Evolutionary conservation across 2,329 filamentous ascomycete genomes (phyloP).

Genomic region (Fonsecaea multimorphosa): DNA sequence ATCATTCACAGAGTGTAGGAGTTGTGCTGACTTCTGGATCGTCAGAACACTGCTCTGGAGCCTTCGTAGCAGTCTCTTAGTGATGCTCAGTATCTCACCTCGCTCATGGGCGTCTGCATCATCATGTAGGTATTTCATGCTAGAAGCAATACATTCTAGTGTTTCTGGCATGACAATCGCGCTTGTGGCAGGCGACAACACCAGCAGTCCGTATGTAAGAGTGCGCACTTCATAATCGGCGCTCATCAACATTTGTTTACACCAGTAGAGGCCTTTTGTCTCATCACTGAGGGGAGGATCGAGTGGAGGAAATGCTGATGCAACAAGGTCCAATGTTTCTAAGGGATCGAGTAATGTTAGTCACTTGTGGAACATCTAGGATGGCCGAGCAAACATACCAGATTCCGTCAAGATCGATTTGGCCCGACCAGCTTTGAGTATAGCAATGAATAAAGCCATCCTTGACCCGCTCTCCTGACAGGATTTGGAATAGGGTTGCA

Average conservation of each 20-base stretch:
- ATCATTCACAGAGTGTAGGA: background rate
- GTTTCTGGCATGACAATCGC: slow-evolving; percentile 70
- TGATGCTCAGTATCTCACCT: slow-evolving; percentile 76
- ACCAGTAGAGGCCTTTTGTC: slow-evolving; percentile 18
- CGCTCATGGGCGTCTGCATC: slow-evolving; percentile 87
- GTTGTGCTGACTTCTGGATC: slow-evolving; percentile 13
- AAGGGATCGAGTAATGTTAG: slow-evolving; percentile 5
- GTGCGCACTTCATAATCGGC: slow-evolving; percentile 71
- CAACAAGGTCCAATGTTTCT: slow-evolving; percentile 25
- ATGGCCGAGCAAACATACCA: slow-evolving; percentile 16
- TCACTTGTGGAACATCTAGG: too few relatives aligned
- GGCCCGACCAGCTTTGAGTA: slow-evolving; percentile 34
- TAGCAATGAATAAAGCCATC: slow-evolving; percentile 32
- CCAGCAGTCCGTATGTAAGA: slow-evolving; percentile 79
- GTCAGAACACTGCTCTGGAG: slow-evolving; percentile 19
- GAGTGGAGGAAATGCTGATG: slow-evolving; percentile 2
- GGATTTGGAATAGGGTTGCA: slow-evolving; percentile 18
- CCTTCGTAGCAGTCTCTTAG: slow-evolving; percentile 65
- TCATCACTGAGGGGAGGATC: background rate
- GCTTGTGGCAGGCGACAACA: slow-evolving; percentile 75
- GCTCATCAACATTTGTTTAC: slow-evolving; percentile 50
- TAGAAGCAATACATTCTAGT: slow-evolving; percentile 66
- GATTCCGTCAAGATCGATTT: slow-evolving; percentile 27
- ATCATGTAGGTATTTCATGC: slow-evolving; percentile 75
- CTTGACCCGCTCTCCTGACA: slow-evolving; percentile 14